phyloP scores from a whole-genome alignment of 805 yeast genomes.

The Nematodospora valgi region DNA sequence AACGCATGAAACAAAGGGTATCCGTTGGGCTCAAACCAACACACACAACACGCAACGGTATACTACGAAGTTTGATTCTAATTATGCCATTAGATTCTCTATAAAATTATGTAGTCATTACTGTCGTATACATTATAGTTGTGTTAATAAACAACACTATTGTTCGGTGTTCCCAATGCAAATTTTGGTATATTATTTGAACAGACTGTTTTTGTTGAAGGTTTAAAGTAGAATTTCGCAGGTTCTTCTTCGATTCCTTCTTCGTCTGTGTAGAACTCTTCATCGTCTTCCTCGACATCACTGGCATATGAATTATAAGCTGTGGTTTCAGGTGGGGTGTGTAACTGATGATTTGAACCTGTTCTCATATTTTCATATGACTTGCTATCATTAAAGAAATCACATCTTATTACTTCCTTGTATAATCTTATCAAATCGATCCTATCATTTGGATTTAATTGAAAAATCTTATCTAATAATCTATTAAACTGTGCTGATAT shows the following conservation, averaged over 20 bases:
- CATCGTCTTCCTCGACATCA: conserved; percentile 10
- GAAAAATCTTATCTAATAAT: conserved; percentile 45
- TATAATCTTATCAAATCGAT: conserved; percentile 38
- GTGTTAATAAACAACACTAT: conserved; percentile 8
- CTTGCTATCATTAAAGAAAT: conserved; percentile 26
- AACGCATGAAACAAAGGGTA: too few species aligned
- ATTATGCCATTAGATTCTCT: too few species aligned
- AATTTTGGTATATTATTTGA: conserved; percentile 7
- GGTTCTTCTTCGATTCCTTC: conserved; percentile 4
- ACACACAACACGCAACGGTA: too few species aligned
- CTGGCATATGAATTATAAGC: conserved; percentile 10
- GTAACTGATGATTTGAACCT: conserved; percentile 7
- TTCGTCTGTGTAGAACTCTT: conserved; percentile 6
- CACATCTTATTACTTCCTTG: conserved; percentile 30
- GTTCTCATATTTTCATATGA: conserved; percentile 1
- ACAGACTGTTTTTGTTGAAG: conserved; percentile 2
- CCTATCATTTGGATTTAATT: conserved; percentile 48
- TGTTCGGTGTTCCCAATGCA: conserved; percentile 7
- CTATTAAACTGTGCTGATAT: conserved; percentile 59
- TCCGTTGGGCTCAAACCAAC: too few species aligned
- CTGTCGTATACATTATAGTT: too few species aligned
- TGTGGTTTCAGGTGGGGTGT: conserved; percentile 12
- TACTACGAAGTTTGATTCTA: too few species aligned
- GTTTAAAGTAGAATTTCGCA: not conserved
- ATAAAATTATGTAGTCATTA: too few species aligned